Conservation (phyloP, 2,329 filamentous ascomycete species). For the Mollisia scopiformis region DNA sequence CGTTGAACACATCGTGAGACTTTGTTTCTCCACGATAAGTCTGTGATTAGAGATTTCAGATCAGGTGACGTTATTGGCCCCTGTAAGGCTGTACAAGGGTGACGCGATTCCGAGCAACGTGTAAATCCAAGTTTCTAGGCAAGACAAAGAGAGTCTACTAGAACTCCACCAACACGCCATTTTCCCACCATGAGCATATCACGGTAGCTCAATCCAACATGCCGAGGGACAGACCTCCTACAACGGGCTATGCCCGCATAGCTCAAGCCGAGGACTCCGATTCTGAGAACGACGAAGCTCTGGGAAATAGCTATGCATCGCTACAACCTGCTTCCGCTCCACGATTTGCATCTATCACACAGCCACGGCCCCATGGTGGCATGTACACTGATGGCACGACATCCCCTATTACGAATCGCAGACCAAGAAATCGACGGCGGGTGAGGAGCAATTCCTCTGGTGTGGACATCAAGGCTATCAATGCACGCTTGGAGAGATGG, state of each 20-base stretch:
- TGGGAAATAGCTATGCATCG: slow-evolving; percentile 55
- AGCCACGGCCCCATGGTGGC: slow-evolving; percentile 62
- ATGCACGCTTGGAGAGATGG: slow-evolving; percentile 92
- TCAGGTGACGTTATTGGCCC: background rate
- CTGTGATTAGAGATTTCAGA: background rate
- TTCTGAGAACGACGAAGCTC: slow-evolving; percentile 65
- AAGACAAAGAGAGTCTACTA: background rate
- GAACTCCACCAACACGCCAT: background rate
- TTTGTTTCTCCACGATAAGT: background rate
- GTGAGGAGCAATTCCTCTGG: slow-evolving; percentile 76
- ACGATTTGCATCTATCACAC: slow-evolving; percentile 66
- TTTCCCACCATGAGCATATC: slow-evolving; percentile 7
- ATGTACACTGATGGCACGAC: slow-evolving; percentile 53
- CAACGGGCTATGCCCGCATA: slow-evolving; percentile 83
- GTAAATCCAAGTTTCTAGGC: background rate
- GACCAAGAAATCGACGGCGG: slow-evolving; percentile 50
- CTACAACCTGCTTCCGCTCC: slow-evolving; percentile 58
- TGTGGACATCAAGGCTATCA: slow-evolving; percentile 97
- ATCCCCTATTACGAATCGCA: slow-evolving; percentile 45
- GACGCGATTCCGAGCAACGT: background rate
- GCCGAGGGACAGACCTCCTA: slow-evolving; percentile 55
- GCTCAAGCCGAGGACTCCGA: slow-evolving; percentile 79
- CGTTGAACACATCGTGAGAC: background rate
- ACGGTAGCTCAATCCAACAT: slow-evolving; percentile 22
- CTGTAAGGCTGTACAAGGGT: background rate